Evolutionary conservation across 805 yeast species (phyloP).

Genomic region (Cyberlindnera maclurae): DNA sequence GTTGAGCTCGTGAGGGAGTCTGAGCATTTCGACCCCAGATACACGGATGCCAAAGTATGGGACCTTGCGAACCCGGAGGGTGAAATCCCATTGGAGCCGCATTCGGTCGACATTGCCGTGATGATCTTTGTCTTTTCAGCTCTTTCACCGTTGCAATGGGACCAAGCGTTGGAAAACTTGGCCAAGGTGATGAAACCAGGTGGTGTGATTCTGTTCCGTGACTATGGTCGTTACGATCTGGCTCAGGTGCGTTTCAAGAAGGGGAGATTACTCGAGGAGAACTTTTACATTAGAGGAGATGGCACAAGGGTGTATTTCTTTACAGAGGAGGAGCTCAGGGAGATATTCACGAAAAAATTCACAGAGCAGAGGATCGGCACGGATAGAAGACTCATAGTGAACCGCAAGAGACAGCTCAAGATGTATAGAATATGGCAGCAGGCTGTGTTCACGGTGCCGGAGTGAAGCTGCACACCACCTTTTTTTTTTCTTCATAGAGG

Average conservation of each 20-base stretch:
- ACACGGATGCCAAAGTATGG: slow-evolving; percentile 88
- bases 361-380: slow-evolving; percentile 74
- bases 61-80: slow-evolving; percentile 78
- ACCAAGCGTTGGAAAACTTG: slow-evolving; percentile 65
- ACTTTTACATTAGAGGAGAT: slow-evolving; percentile 94
- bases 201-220: slow-evolving; percentile 82
- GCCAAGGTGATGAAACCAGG: slow-evolving; percentile 81
- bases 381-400: slow-evolving; percentile 85
- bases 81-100: slow-evolving; percentile 67
- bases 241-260: slow-evolving; percentile 93
- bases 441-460: slow-evolving; percentile 63
- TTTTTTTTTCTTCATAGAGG: no score
- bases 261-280: slow-evolving; percentile 79
- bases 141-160: slow-evolving; percentile 87
- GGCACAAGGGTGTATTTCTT: slow-evolving; percentile 97
- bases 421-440: slow-evolving; percentile 98
- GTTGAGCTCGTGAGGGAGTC: slow-evolving; percentile 73
- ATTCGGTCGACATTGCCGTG: slow-evolving; percentile 86
- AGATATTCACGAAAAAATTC: slow-evolving; percentile 62
- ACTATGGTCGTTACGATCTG: slow-evolving; percentile 91
- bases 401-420: slow-evolving; percentile 84
- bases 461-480: background rate
- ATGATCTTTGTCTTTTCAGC: slow-evolving; percentile 95
- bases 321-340: slow-evolving; percentile 83
- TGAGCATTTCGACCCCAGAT: slow-evolving; percentile 49